A percentile compares a stretch with the other conserved stretches of the same genome.
Evolutionary conservation across 805 yeast species (phyloP).

Genomic region (Brettanomyces naardenensis): DNA sequence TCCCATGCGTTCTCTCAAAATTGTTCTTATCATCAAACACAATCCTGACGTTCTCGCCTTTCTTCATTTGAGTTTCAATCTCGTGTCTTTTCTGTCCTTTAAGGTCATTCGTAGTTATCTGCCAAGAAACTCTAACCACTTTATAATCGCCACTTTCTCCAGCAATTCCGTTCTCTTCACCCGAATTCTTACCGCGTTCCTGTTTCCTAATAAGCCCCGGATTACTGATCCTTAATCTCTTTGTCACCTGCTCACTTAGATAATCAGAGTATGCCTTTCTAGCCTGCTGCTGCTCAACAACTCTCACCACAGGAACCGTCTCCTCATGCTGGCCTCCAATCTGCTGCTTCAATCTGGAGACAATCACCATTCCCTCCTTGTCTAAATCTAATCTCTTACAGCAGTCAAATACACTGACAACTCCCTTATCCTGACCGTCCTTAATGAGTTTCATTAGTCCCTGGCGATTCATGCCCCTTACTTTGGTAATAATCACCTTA

Average conservation of each 20-base stretch:
- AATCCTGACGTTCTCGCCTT: constrained; percentile 34
- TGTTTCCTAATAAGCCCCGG: constrained; percentile 12
- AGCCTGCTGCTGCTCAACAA: constrained; percentile 16
- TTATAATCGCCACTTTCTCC: constrained; percentile 27
- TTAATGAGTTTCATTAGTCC: constrained; percentile 16
- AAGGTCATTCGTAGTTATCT: constrained; percentile 45
- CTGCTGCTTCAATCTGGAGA: constrained; percentile 8
- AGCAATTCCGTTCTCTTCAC: constrained; percentile 3
- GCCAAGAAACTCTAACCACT: constrained; percentile 46
- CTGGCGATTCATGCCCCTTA: constrained; percentile 9
- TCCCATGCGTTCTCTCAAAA: constrained; percentile 12
- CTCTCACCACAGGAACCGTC: constrained; percentile 16
- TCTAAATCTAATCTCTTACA: constrained; percentile 14
- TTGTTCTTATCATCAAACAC: constrained; percentile 32
- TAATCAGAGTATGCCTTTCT: constrained; percentile 22
- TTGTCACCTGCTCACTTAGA: constrained; percentile 15
- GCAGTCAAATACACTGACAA: constrained; percentile 7
- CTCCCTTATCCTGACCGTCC: constrained; percentile 11
- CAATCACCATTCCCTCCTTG: constrained; percentile 19
- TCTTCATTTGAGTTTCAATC: constrained; percentile 34
- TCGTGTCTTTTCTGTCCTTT: constrained; percentile 45
- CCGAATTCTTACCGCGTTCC: constrained; percentile 3
- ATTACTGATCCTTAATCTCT: constrained; percentile 9
- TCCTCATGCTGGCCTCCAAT: constrained; percentile 7
- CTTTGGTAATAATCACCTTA: constrained; percentile 13